Percentiles rank a stretch among this genome's conserved stretches.
These are phyloP conservation scores for Rhodotorula sp. DNA, from an alignment of 1,284 basidiomycete genomes.

Conservation along the genomic window DNA sequence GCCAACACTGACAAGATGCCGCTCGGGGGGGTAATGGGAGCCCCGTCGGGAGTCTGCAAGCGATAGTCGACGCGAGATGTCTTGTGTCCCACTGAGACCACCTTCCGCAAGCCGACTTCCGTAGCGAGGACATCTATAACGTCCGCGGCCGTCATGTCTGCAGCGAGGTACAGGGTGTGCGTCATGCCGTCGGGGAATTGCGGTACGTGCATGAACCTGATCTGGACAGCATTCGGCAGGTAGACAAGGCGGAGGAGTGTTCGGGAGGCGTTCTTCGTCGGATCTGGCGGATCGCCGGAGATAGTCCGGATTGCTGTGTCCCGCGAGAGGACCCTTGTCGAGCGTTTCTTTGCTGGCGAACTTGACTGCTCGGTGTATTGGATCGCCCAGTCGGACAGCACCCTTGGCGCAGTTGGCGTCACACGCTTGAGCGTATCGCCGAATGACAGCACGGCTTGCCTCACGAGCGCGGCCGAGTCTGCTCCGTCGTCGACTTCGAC, in stretches of 20 bases:
- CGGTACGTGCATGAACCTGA: slow-evolving; percentile 56
- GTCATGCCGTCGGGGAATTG: slow-evolving; percentile 71
- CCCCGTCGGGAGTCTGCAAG: slow-evolving; percentile 3
- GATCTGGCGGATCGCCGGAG: not conserved
- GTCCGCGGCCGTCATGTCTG: slow-evolving; percentile 57
- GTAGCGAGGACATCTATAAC: slow-evolving; percentile 59
- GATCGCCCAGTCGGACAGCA: too few species aligned
- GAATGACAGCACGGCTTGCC: too few species aligned
- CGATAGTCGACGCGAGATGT: slow-evolving; percentile 48
- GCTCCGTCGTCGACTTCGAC: too few species aligned
- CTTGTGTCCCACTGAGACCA: slow-evolving; percentile 49
- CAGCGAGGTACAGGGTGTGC: slow-evolving; percentile 64
- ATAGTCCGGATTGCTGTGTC: too few species aligned
- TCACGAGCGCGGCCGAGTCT: too few species aligned
- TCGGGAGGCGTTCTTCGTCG: slow-evolving; percentile 59
- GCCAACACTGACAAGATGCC: not conserved
- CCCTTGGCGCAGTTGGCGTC: too few species aligned
- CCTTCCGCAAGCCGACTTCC: slow-evolving; percentile 67
- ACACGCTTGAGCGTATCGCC: too few species aligned
- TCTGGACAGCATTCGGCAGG: not conserved
- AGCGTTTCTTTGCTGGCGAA: too few species aligned
- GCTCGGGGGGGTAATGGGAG: not conserved
- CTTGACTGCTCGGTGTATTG: too few species aligned
- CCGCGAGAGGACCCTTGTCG: too few species aligned
- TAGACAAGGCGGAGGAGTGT: slow-evolving; percentile 25